Conservation (phyloP, 768 basidiomycete species). For the Tricholoma sp. region DNA sequence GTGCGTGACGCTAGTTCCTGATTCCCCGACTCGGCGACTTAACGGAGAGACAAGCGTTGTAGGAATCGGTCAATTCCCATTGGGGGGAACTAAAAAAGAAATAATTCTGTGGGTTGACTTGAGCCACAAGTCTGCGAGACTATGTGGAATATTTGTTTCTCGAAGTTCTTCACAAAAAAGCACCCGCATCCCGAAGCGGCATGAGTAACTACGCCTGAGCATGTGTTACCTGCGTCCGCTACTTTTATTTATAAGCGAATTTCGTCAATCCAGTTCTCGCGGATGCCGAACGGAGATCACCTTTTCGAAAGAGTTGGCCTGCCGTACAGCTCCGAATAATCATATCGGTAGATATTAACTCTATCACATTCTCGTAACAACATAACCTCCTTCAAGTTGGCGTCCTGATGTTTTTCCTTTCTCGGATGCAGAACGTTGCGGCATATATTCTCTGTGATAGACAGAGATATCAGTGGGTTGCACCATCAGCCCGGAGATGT, state of each 20-base stretch:
- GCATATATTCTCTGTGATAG: background rate
- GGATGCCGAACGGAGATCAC: constrained; percentile 3
- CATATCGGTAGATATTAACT: constrained; percentile 3
- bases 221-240: constrained; percentile 8
- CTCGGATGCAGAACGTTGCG: constrained; percentile 3
- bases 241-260: constrained; percentile 1
- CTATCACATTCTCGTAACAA: background rate
- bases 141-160: constrained; percentile 3
- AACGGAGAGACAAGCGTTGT: constrained; percentile 26
- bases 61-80: constrained; percentile 9
- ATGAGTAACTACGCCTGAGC: constrained; percentile 1
- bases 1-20: constrained; percentile 22
- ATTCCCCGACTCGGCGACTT: constrained; percentile 34
- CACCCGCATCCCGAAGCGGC: constrained; percentile 4
- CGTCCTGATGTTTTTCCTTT: constrained; percentile 24
- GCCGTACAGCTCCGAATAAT: background rate
- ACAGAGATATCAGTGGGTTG: background rate
- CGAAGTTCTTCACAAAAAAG: constrained; percentile 5
- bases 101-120: constrained; percentile 3
- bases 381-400: constrained; percentile 17
- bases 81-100: constrained; percentile 11
- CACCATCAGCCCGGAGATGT: background rate
- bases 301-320: constrained; percentile 1
- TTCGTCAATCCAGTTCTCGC: background rate
- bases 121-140: constrained; percentile 1